Evolutionary conservation across 768 basidiomycete genomes (phyloP).

Genomic region (Lepiota venenata): DNA sequence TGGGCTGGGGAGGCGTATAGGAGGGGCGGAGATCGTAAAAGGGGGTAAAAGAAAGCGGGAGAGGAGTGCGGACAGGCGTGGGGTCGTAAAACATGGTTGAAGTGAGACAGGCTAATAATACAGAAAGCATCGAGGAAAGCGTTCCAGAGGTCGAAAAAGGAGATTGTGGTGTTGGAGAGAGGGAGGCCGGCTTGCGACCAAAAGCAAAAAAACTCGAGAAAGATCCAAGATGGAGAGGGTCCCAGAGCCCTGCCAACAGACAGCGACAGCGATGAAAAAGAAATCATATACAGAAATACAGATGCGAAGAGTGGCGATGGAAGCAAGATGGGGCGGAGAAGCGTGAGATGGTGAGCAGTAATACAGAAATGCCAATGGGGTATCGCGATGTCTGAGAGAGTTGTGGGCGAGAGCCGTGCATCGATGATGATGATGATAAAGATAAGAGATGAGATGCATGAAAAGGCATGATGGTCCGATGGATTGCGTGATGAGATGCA

Average conservation of each 20-base stretch:
- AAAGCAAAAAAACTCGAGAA: not conserved
- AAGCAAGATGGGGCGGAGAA: not conserved
- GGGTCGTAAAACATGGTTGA: too few relatives aligned
- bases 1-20: too few relatives aligned
- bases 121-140: too few relatives aligned
- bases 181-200: conserved; percentile 1
- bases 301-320: not conserved
- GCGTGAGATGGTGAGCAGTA: conserved; percentile 5
- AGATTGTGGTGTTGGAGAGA: too few relatives aligned
- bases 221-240: not conserved
- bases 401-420: conserved; percentile 4
- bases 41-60: too few relatives aligned
- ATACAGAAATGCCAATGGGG: conserved; percentile 7
- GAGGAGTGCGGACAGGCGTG: too few relatives aligned
- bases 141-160: too few relatives aligned
- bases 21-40: too few relatives aligned
- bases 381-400: conserved; percentile 12
- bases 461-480: not conserved
- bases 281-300: conserved; percentile 10
- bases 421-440: conserved; percentile 11
- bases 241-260: conserved; percentile 7
- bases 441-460: conserved; percentile 7
- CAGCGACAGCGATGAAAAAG: not conserved
- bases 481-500: conserved; percentile 4
- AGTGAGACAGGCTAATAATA: too few relatives aligned